Evolutionary conservation across 2,329 filamentous ascomycete species (phyloP).

Genomic region (Aspergillus jensenii): DNA sequence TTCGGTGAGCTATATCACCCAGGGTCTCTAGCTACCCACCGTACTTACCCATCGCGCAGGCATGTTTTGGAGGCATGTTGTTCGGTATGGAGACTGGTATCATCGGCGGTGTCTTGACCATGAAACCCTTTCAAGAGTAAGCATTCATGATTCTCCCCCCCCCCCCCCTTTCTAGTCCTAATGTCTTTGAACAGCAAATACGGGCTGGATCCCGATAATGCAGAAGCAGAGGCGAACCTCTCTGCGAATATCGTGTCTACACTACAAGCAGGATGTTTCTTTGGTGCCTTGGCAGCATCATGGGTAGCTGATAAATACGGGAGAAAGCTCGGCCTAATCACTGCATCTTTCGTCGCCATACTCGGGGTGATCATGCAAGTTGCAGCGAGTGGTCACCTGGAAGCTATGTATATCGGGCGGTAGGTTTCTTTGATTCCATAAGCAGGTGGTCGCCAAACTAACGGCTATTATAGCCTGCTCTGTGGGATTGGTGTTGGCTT

Average conservation of each 20-base stretch:
- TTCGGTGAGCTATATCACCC: slow-evolving; percentile 43
- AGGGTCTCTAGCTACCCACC: neutral
- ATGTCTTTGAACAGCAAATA: slow-evolving; percentile 50
- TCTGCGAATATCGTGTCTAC: slow-evolving; percentile 71
- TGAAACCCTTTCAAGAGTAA: slow-evolving; percentile 58
- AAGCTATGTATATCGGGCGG: slow-evolving; percentile 66
- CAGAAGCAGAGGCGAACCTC: slow-evolving; percentile 52
- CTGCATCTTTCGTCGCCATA: slow-evolving; percentile 57
- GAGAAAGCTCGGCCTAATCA: slow-evolving; percentile 56
- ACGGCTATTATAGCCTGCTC: neutral
- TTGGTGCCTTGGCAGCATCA: slow-evolving; percentile 57
- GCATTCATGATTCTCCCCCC: slow-evolving; percentile 9
- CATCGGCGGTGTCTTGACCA: slow-evolving; percentile 65
- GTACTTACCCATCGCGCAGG: slow-evolving; percentile 25
- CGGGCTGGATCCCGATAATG: slow-evolving; percentile 44
- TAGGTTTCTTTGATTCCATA: slow-evolving; percentile 32
- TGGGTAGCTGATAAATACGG: slow-evolving; percentile 49
- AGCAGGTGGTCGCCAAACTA: neutral
- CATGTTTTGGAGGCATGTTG: slow-evolving; percentile 69
- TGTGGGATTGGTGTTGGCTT: slow-evolving; percentile 44
- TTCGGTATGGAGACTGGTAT: slow-evolving; percentile 68
- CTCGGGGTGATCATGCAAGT: slow-evolving; percentile 66
- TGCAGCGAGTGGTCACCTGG: slow-evolving; percentile 59
- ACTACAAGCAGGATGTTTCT: slow-evolving; percentile 67
- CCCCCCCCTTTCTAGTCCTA: neutral